Evolutionary conservation across 768 basidiomycete species (phyloP), one percentile per base, ranked within the genome.

Genomic region (Myochromella boudieri): DNA sequence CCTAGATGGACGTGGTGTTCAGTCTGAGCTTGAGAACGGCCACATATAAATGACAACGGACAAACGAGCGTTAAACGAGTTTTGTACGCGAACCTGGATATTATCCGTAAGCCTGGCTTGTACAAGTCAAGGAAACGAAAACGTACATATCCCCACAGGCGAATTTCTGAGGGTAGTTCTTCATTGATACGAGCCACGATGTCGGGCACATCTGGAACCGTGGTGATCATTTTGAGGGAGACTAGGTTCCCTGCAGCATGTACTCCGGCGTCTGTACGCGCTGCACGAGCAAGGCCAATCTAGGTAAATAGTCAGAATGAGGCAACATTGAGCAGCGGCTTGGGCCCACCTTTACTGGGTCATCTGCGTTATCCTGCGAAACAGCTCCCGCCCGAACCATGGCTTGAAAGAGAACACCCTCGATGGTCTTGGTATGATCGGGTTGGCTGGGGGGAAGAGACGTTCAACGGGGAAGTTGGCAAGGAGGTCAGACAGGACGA

Each of bases 231-330:
- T 66, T 97, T 97, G 59, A 97, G 75, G 20, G 91, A 87, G 2
- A 98, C 88, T 22, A 95, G 70, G 62, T 99, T 99, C 8, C 95
- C 90, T 18, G 94, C 94, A 10, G 97, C 97, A 62, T 97, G 95
- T 6, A 99, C 97, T 20, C 97, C 97, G 1, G 95, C 91, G 64
- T 99, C 97, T 1, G 97, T 99, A 7, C 97, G 77, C 15, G 97
- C 97, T 6, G 95, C 92, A 24, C 97, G 82, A 17, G 81, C 84
- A 10, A 98, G 79, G 38, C 74, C 78, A 42, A 95, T 90, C 91
- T 95, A 58, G 25, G 2, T n/a, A 31, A 3, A 11, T 17, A 40
- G 32, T 47, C 12, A 51, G 43, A 28, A 17, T 14, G 37, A 9
- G 31, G 17, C 10, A 18, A 15, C 26, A 7, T 26, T 26, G 17